These are phyloP conservation scores for Cyberlindnera maclurae DNA, from an alignment of 805 yeast species.

Conservation along the genomic window DNA sequence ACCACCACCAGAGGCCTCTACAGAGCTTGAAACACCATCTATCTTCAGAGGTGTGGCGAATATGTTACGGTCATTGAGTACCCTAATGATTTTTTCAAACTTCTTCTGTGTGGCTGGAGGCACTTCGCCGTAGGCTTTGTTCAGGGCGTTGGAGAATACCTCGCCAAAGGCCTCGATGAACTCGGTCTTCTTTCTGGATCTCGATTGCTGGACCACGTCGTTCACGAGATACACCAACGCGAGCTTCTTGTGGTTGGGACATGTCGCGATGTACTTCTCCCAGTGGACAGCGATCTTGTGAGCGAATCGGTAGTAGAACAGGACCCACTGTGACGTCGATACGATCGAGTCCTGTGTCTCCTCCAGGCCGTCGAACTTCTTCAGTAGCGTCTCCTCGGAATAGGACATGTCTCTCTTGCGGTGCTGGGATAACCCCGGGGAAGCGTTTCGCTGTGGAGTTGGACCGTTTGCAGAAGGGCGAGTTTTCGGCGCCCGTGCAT, in stretches of 20 bases:
- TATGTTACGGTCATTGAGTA: conserved; percentile 51
- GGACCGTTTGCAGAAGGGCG: too few relatives aligned
- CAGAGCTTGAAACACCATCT: conserved; percentile 1
- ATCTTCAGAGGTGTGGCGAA: conserved; percentile 23
- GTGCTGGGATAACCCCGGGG: too few relatives aligned
- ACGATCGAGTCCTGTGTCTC: conserved; percentile 71
- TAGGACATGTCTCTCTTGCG: conserved; percentile 33
- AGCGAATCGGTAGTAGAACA: conserved; percentile 60
- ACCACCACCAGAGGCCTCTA: neutral
- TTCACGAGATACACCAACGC: conserved; percentile 66
- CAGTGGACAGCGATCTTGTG: conserved; percentile 45
- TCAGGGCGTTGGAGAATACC: conserved; percentile 38
- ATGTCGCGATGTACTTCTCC: conserved; percentile 31
- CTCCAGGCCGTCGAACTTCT: conserved; percentile 39
- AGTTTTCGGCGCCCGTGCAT: too few relatives aligned
- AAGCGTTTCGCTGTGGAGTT: too few relatives aligned
- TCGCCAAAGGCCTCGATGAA: conserved; percentile 51
- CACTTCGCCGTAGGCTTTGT: conserved; percentile 17
- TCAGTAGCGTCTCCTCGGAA: conserved; percentile 40
- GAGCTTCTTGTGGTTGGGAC: conserved; percentile 37
- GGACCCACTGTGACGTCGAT: conserved; percentile 65
- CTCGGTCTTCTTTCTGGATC: conserved; percentile 51
- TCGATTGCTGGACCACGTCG: conserved; percentile 75
- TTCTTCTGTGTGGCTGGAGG: conserved; percentile 24
- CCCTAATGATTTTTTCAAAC: conserved; percentile 43